Evolutionary conservation across 805 yeast genomes (phyloP).

Genomic region (Kazachstania martiniae): DNA sequence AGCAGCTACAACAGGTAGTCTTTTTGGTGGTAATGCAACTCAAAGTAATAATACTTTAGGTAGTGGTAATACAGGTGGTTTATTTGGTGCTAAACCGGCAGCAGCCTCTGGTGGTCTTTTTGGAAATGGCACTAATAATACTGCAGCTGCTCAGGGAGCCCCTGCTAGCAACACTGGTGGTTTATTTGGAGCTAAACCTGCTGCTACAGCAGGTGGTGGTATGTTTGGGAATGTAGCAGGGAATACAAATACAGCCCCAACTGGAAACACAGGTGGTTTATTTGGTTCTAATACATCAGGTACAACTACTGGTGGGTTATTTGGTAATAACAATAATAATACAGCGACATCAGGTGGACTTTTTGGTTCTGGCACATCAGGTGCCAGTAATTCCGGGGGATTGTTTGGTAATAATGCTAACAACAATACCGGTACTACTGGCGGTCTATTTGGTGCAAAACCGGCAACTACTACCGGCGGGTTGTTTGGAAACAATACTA

Average conservation of each 20-base stretch:
- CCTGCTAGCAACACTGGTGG: slow-evolving; percentile 1
- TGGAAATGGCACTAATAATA: not conserved
- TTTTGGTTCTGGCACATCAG: slow-evolving; percentile 18
- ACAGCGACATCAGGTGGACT: slow-evolving; percentile 10
- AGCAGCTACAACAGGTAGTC: slow-evolving; percentile 18
- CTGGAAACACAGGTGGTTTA: slow-evolving; percentile 21
- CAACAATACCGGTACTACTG: slow-evolving; percentile 12
- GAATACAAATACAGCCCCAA: slow-evolving; percentile 9
- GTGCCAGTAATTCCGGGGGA: slow-evolving; percentile 24
- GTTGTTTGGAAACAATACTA: slow-evolving; percentile 9
- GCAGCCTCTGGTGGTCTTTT: slow-evolving; percentile 19
- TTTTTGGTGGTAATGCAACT: slow-evolving; percentile 21
- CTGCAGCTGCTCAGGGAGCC: slow-evolving; percentile 1
- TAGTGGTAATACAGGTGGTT: not conserved
- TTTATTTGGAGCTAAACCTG: slow-evolving; percentile 1
- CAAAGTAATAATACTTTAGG: slow-evolving; percentile 5
- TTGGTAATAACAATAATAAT: slow-evolving; percentile 2
- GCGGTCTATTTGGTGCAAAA: slow-evolving; percentile 29
- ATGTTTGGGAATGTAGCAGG: slow-evolving; percentile 12
- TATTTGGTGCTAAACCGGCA: slow-evolving; percentile 10
- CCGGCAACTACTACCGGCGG: slow-evolving; percentile 7
- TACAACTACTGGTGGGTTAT: slow-evolving; percentile 7
- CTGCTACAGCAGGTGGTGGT: slow-evolving; percentile 8
- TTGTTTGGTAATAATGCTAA: slow-evolving; percentile 22
- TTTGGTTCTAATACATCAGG: slow-evolving; percentile 19